Percentiles rank a stretch among this genome's conserved stretches.
These are phyloP conservation scores for Pyracantha coccinea DNA, from an alignment of 331 rosid genomes.

Conservation along the genomic window DNA sequence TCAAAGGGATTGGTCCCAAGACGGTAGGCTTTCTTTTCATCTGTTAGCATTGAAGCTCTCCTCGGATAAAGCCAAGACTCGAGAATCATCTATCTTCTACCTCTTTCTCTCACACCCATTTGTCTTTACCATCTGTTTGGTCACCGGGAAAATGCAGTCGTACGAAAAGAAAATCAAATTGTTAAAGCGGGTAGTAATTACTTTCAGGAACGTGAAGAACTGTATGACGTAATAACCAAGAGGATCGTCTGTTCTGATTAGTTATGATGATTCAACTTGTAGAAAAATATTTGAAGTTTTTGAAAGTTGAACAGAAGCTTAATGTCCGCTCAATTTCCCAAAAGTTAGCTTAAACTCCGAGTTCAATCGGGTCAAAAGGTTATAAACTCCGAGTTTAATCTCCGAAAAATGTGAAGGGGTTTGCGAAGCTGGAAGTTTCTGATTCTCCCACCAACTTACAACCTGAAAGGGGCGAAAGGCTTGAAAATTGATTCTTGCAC, in stretches of 20 bases:
- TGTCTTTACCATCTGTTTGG: neutral
- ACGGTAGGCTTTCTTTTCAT: conserved; percentile 34
- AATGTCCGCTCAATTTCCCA: neutral
- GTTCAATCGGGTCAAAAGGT: neutral
- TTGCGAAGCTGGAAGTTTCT: too few relatives aligned
- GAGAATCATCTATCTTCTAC: conserved; percentile 54
- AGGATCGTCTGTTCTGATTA: neutral
- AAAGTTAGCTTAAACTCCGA: neutral
- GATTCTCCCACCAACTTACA: too few relatives aligned
- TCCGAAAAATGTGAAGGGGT: too few relatives aligned
- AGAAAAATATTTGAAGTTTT: neutral
- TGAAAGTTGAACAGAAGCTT: neutral
- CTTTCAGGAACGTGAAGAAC: neutral
- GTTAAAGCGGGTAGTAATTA: neutral
- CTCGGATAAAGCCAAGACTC: conserved; percentile 74
- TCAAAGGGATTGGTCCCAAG: conserved; percentile 94
- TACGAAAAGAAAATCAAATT: neutral
- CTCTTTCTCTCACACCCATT: neutral
- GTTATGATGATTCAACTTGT: neutral
- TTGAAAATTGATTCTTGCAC: too few relatives aligned
- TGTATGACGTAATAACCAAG: neutral
- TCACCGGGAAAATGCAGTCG: neutral
- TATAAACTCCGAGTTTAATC: neutral
- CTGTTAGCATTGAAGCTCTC: conserved; percentile 41
- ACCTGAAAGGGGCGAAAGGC: too few relatives aligned